These are phyloP conservation scores for Aegilops bicornis DNA, from an alignment of 176 grass and related monocot genomes.

Conservation along the genomic window DNA sequence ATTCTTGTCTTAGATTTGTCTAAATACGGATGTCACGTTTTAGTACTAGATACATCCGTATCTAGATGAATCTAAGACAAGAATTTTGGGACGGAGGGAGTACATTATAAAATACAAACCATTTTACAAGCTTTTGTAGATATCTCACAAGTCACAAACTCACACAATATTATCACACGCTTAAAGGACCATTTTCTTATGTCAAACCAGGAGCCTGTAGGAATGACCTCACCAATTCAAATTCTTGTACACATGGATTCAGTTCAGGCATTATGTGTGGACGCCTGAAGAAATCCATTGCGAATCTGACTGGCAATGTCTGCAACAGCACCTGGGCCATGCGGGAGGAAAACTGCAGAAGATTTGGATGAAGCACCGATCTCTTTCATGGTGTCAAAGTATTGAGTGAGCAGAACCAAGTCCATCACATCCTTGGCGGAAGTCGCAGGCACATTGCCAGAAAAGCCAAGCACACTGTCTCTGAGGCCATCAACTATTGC, in stretches of 20 bases:
- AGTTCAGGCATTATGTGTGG: neutral
- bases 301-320: constrained; percentile 40
- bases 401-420: constrained; percentile 37
- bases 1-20: too few relatives aligned
- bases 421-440: constrained; percentile 53
- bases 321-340: constrained; percentile 52
- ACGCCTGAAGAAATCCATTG: constrained; percentile 41
- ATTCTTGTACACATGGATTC: neutral
- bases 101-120: constrained; percentile 1
- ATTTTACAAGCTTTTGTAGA: constrained; percentile 14
- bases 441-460: constrained; percentile 43
- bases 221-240: neutral
- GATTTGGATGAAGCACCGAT: constrained; percentile 44
- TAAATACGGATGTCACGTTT: too few relatives aligned
- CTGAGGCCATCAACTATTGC: constrained; percentile 49
- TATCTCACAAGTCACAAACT: neutral
- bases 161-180: neutral
- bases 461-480: constrained; percentile 46
- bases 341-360: constrained; percentile 47
- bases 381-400: constrained; percentile 51
- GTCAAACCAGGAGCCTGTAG: neutral
- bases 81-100: too few relatives aligned
- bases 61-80: too few relatives aligned
- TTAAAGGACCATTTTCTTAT: constrained; percentile 17
- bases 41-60: too few relatives aligned